Percentiles rank a stretch among this genome's conserved stretches.
phyloP scores from a whole-genome alignment of 352 stramenopile species.

The Globisporangium cylindrosporum region DNA sequence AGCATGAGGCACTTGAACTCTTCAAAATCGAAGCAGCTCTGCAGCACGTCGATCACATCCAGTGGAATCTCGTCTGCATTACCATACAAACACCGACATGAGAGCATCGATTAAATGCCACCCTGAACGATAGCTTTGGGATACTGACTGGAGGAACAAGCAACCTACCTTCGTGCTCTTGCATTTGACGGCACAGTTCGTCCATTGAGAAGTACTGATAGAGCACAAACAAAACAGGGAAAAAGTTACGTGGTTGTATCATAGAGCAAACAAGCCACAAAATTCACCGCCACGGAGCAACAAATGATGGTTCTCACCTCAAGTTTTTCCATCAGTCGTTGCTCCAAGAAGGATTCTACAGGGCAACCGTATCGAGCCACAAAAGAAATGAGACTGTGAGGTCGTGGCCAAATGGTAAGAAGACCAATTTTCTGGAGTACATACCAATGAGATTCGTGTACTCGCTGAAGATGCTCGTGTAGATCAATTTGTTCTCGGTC shows the following conservation, averaged over 20 bases:
- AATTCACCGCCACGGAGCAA: neutral
- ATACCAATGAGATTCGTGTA: conserved; percentile 79
- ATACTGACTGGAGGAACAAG: neutral
- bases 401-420: neutral
- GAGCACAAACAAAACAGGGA: neutral
- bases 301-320: conserved; percentile 30
- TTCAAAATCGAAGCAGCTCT: conserved; percentile 84
- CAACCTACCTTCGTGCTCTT: conserved; percentile 68
- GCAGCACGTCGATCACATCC: conserved; percentile 76
- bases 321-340: conserved; percentile 57
- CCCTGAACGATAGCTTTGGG: neutral
- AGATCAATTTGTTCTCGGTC: conserved; percentile 83
- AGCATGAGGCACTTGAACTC: conserved; percentile 88
- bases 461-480: conserved; percentile 77
- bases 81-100: neutral
- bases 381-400: neutral
- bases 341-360: conserved; percentile 68
- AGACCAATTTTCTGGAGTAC: conserved; percentile 1
- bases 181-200: conserved; percentile 72
- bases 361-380: neutral
- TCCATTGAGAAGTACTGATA: conserved; percentile 81
- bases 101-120: neutral
- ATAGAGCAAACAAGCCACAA: neutral
- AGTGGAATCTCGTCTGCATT: conserved; percentile 63
- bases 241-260: neutral